phyloP scores from a whole-genome alignment of 805 yeast species.

The Wickerhamiella nectarea region DNA sequence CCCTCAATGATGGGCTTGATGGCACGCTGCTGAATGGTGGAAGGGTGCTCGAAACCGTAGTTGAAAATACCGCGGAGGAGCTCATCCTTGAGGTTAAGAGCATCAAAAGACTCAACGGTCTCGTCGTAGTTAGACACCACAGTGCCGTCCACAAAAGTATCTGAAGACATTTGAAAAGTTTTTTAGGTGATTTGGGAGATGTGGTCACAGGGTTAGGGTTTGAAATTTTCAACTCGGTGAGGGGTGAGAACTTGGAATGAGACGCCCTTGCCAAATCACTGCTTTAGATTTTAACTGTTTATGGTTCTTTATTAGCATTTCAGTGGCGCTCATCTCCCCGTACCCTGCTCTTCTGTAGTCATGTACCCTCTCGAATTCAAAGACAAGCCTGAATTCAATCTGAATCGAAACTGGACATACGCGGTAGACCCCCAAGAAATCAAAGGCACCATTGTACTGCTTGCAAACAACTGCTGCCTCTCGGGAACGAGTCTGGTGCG shows the following conservation, averaged over 20 bases:
- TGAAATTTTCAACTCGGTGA: neutral
- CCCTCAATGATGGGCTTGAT: slow-evolving; percentile 89
- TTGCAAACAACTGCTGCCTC: neutral
- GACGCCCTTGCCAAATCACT: no score
- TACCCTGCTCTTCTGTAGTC: no score
- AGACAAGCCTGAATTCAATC: neutral
- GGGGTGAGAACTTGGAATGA: no score
- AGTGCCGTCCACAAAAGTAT: slow-evolving; percentile 49
- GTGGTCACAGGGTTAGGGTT: slow-evolving; percentile 2
- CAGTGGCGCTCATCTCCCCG: no score
- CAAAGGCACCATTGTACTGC: neutral
- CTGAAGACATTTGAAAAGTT: slow-evolving; percentile 8
- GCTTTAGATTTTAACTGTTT: no score
- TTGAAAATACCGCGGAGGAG: slow-evolving; percentile 52
- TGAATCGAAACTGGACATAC: neutral
- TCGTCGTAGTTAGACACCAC: slow-evolving; percentile 95
- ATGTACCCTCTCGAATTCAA: neutral
- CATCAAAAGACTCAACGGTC: slow-evolving; percentile 63
- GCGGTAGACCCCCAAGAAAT: neutral
- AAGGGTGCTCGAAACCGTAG: slow-evolving; percentile 91
- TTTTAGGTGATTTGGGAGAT: slow-evolving; percentile 1
- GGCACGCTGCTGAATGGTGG: slow-evolving; percentile 96
- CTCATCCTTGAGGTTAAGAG: slow-evolving; percentile 56
- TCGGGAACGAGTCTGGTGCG: neutral
- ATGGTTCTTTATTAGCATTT: no score